Evolutionary conservation across 768 basidiomycete species (phyloP).

Genomic region (Collybiopsis confluens): DNA sequence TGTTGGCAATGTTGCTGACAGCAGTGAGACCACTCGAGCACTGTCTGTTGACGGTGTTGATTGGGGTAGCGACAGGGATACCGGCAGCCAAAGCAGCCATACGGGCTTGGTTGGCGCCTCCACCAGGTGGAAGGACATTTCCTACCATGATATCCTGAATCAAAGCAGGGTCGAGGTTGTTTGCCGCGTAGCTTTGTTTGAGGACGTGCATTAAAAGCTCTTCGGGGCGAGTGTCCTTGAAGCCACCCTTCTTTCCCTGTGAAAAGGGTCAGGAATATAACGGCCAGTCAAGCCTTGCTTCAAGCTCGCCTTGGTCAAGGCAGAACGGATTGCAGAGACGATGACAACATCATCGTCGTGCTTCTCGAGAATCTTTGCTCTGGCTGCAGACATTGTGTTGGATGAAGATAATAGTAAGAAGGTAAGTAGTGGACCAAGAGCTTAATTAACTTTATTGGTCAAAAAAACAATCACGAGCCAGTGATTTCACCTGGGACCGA

Average conservation of each 20-base stretch:
- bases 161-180: conserved; percentile 70
- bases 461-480: no score
- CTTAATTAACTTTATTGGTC: no score
- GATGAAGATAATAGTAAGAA: background rate
- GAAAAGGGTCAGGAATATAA: background rate
- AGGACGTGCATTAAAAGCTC: conserved; percentile 76
- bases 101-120: conserved; percentile 77
- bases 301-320: conserved; percentile 77
- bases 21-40: conserved; percentile 86
- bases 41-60: conserved; percentile 87
- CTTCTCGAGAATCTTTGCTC: conserved; percentile 64
- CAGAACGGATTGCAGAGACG: conserved; percentile 82
- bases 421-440: background rate
- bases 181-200: conserved; percentile 64
- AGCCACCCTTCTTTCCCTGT: conserved; percentile 80
- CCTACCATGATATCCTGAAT: conserved; percentile 85
- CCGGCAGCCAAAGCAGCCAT: conserved; percentile 87
- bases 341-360: conserved; percentile 88
- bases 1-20: conserved; percentile 76
- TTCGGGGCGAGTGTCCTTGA: conserved; percentile 87
- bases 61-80: conserved; percentile 67
- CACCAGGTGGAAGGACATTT: conserved; percentile 83
- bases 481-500: no score
- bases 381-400: conserved; percentile 30
- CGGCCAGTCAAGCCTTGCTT: background rate